Base-by-base conservation (phyloP, 2,329 filamentous ascomycete genomes). In the Lecanicillium sp. region DNA sequence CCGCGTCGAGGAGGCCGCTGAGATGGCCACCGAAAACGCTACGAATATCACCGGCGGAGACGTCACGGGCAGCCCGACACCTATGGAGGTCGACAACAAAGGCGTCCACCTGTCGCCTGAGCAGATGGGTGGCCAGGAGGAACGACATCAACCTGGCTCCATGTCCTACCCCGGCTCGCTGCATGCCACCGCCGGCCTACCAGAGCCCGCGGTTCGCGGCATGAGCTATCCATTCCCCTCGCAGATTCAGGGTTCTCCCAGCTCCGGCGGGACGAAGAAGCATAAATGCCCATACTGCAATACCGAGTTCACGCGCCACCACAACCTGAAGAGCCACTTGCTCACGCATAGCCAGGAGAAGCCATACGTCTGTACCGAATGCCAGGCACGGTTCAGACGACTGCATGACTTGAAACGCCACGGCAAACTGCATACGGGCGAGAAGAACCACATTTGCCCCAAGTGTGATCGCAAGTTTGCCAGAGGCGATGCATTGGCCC, bases 301-400 rank as follows among this genome's bases (percentile, higher is more conserved):
- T 29, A 96, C 92, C 5, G 92, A 95, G 54, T 98, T 98, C 51
- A 98, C 92, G 19, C 79, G 92, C 32, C 92, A 97, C 57, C 92
- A 97, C 59, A 97, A 98, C 54, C 75, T 97, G 19, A 98, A 97
- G 66, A 96, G 88, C 50, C 92, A 98, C 65, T 74, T 98, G 41
- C 77, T 98, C 57, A 97, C 92, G 1, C 92, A 97, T 61, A 96
- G 89, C 54, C 90, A 98, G 69, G 92, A 98, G 61, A 98, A 98
- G 63, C 92, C 92, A 0, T 98, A 92, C 56, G 78, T 92, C 19
- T 98, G 92, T 57, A 81, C 87, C 45, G 87, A 86, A n/a, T 98
- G 92, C 59, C 79, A 90, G 51, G 86, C 92, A 60, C 81, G 90
- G 37, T 98, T 98, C 62, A 79, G 92, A 40, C 80, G 92, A 46